A percentile compares a stretch with the other conserved stretches of the same genome.
Conservation (phyloP, 345 rosid genomes). For the Limnanthes douglasii region DNA sequence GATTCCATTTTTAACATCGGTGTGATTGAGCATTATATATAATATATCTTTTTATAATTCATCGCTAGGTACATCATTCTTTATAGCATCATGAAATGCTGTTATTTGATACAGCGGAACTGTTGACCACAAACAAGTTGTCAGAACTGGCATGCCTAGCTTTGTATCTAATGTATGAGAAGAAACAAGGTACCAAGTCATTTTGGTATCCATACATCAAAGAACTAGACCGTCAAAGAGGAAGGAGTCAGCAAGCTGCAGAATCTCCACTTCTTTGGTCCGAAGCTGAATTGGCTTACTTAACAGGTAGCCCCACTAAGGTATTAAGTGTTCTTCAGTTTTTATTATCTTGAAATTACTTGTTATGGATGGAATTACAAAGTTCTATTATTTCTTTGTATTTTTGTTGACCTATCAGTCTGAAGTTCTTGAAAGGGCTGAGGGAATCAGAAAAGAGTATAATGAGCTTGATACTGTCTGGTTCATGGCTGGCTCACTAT, state of each 20-base stretch:
- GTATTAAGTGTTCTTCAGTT: conserved; percentile 16
- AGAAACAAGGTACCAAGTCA: conserved; percentile 89
- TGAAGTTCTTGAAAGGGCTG: conserved; percentile 78
- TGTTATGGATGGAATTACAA: too few species aligned
- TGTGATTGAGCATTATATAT: background rate
- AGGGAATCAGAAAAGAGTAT: conserved; percentile 87
- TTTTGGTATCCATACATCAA: conserved; percentile 90
- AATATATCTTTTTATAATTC: background rate
- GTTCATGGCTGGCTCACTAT: conserved; percentile 99
- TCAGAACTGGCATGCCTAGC: conserved; percentile 94
- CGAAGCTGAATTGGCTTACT: conserved; percentile 66
- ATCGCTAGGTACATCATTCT: background rate
- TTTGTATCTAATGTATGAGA: conserved; percentile 92
- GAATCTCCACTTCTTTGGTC: conserved; percentile 97
- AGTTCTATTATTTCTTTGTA: too few species aligned
- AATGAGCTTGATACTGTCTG: conserved; percentile 93
- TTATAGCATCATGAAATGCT: too few species aligned
- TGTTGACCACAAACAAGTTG: conserved; percentile 75
- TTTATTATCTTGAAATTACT: too few species aligned
- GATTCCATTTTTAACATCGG: conserved; percentile 12
- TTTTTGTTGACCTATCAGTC: conserved; percentile 30
- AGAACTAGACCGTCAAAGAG: conserved; percentile 98
- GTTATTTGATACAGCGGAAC: conserved; percentile 46
- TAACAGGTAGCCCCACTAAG: conserved; percentile 92
- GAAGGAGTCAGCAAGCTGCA: conserved; percentile 84